A percentile compares a stretch with the other conserved stretches of the same genome.
Conservation (phyloP, 192 early-diverging fungal species). For the Rhizophlyctis rosea region DNA sequence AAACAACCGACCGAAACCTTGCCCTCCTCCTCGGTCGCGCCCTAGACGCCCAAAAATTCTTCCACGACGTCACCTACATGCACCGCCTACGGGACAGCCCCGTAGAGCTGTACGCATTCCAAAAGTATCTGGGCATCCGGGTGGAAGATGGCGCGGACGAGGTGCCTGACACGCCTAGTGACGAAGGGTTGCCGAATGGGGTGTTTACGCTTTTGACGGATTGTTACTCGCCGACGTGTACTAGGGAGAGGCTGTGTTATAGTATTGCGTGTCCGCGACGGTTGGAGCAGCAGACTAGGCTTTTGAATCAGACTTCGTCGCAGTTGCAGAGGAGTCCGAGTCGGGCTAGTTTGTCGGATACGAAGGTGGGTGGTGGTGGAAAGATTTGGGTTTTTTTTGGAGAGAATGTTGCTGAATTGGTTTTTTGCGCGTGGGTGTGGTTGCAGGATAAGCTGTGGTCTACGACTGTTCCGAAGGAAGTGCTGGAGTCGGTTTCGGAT, state of each 20-base stretch:
- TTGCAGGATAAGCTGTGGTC: conserved; percentile 77
- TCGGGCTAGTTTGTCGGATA: conserved; percentile 9
- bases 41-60: conserved; percentile 84
- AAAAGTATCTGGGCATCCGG: conserved; percentile 34
- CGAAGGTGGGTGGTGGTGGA: too few species aligned
- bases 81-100: conserved; percentile 82
- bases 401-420: not conserved
- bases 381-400: not conserved
- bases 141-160: conserved; percentile 7
- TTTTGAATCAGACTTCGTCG: conserved; percentile 19
- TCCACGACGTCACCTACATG: conserved; percentile 88
- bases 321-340: conserved; percentile 24
- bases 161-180: not conserved
- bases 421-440: not conserved
- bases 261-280: conserved; percentile 82
- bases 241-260: conserved; percentile 78
- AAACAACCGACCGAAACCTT: conserved; percentile 81
- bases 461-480: conserved; percentile 70
- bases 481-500: conserved; percentile 66
- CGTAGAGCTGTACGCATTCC: conserved; percentile 81
- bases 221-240: conserved; percentile 93
- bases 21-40: conserved; percentile 85
- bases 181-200: conserved; percentile 63
- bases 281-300: conserved; percentile 54
- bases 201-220: conserved; percentile 86